A percentile compares a stretch with the other conserved stretches of the same genome.
Evolutionary conservation across 805 yeast genomes (phyloP).

Genomic region (Wickerhamiella brachini): DNA sequence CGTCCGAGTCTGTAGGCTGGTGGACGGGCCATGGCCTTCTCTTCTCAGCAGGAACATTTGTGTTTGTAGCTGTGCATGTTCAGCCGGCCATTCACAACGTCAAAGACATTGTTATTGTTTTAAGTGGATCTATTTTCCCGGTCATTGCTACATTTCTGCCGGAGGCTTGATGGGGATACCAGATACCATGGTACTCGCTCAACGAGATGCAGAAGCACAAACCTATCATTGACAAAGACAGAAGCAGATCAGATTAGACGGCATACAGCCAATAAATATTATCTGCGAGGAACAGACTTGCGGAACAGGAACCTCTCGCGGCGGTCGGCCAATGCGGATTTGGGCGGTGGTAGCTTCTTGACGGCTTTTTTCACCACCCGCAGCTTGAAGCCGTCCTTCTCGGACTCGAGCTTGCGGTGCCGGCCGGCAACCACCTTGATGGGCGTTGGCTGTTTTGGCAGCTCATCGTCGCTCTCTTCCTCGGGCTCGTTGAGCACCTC

Average conservation of each 20-base stretch:
- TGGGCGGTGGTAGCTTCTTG: constrained; percentile 20
- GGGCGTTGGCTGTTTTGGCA: not conserved
- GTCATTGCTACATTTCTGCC: constrained; percentile 13
- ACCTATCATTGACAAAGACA: no score
- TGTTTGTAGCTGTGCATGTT: constrained; percentile 57
- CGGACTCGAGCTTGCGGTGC: constrained; percentile 5
- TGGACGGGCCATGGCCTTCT: constrained; percentile 26
- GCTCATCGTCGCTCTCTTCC: constrained; percentile 6
- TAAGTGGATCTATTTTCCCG: constrained; percentile 12
- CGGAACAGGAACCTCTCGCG: constrained; percentile 20
- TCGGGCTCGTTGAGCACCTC: constrained; percentile 14
- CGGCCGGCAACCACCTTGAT: not conserved
- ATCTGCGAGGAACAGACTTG: constrained; percentile 11
- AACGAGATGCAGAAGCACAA: no score
- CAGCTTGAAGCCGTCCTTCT: constrained; percentile 18
- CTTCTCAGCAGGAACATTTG: constrained; percentile 59
- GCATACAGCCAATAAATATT: not conserved
- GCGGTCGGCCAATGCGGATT: constrained; percentile 6
- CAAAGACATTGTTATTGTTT: constrained; percentile 3
- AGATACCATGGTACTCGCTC: no score
- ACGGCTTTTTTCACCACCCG: constrained; percentile 13
- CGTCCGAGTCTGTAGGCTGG: not conserved
- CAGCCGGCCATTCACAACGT: constrained; percentile 10
- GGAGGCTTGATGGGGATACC: constrained; percentile 5
- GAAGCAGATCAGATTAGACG: no score